These are phyloP conservation scores for Lentinus tigrinus DNA, from an alignment of 768 basidiomycete species.

Conservation along the genomic window DNA sequence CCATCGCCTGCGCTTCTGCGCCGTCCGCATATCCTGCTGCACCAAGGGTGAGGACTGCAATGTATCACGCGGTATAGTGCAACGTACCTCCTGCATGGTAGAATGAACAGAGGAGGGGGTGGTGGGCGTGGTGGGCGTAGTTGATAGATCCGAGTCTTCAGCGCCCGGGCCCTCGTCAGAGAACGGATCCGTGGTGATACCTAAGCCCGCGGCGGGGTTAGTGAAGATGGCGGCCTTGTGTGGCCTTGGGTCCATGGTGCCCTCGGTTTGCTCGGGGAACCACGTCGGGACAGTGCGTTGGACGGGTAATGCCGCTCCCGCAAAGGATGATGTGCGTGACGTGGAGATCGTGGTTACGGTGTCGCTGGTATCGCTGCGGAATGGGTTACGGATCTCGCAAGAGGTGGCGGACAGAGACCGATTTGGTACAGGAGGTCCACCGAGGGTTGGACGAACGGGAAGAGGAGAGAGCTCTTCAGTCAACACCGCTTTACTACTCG, in stretches of 20 bases:
- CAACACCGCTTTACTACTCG: no score
- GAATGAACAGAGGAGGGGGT: not conserved
- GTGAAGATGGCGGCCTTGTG: slow-evolving; percentile 11
- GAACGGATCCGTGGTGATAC: not conserved
- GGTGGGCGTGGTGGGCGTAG: not conserved
- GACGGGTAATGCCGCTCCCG: not conserved
- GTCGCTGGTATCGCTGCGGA: slow-evolving; percentile 8
- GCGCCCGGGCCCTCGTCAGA: not conserved
- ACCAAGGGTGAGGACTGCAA: not conserved
- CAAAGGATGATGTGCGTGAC: slow-evolving; percentile 1
- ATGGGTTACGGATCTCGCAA: slow-evolving; percentile 8
- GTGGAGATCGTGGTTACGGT: not conserved
- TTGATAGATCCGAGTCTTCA: not conserved
- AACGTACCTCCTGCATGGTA: not conserved
- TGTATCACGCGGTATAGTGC: not conserved
- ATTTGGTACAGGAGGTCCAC: not conserved
- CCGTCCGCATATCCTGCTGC: not conserved
- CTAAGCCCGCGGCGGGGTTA: not conserved
- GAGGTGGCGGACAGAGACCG: not conserved
- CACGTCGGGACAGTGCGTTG: slow-evolving; percentile 7
- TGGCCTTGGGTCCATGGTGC: not conserved
- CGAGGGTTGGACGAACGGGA: not conserved
- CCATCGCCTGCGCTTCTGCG: not conserved
- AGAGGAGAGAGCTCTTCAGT: no score
- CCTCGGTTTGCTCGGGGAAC: not conserved